Evolutionary conservation across 2,329 filamentous ascomycete genomes (phyloP), one percentile per base, ranked within the genome.

Genomic region (Neofusicoccum umdonicola): DNA sequence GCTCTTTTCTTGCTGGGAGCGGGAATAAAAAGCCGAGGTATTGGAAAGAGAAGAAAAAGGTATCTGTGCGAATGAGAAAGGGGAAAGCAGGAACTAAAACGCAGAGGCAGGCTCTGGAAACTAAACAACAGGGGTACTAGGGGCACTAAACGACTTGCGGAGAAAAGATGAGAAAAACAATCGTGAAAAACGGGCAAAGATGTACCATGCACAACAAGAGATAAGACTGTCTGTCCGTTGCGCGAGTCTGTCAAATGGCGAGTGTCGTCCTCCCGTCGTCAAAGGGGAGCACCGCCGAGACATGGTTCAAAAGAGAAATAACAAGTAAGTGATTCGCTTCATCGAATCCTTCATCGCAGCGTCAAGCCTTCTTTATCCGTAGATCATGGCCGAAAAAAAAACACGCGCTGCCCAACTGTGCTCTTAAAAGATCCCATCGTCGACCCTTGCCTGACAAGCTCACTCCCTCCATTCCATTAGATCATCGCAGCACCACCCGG

Each of bases 401-500:
- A 27, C 51, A 54, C 37, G 27, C 17, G 22, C 62, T 34, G 42
- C 17, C 17, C 15, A 27, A 22, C 22, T 34, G 17, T 47, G 50
- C 34, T 62, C 47, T 44, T 34, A 37, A 44, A 35, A 27, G n/a
- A 17, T 27, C 48, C 37, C 31, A 47, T 54, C 31, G 37, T 39
- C 11, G 41, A 15, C 39, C 41, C 12, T 63, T 22, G 12, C n/a
- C 17, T 34, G n/a, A 51, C 39, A 41, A 22, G 27, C 2, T 48
- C 41, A 44, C 15, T 11, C 27, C 27, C 31, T 11, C 41, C 31
- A 3, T 15, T 50, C 45, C 42, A 42, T 64, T 58, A 64, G 45
- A 64, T 64, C 63, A 64, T 64, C 12, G 63, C 52, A 19, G 63
- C 54, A 35, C 63, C 63, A 27, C 63, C 63, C n/a, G 63, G 63